A percentile compares a stretch with the other conserved stretches of the same genome.
These are phyloP conservation scores for Penicillium sp. DNA, from an alignment of 2,329 filamentous ascomycete genomes.

Conservation along the genomic window DNA sequence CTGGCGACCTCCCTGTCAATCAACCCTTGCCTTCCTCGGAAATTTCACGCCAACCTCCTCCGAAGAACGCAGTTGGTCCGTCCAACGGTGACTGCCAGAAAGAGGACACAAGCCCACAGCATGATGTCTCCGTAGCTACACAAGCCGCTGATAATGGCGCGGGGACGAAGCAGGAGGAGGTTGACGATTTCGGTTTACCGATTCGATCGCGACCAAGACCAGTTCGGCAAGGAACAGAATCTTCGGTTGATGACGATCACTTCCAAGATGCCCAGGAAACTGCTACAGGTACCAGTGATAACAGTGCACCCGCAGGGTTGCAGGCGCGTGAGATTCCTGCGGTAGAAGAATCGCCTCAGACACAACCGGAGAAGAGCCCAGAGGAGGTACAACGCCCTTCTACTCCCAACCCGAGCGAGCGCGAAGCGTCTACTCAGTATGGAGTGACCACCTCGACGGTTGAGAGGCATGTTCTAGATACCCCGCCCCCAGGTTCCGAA, in stretches of 20 bases:
- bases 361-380: neutral
- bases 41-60: constrained; percentile 17
- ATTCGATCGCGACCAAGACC: constrained; percentile 34
- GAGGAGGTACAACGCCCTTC: constrained; percentile 10
- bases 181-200: constrained; percentile 48
- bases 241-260: constrained; percentile 23
- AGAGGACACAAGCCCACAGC: constrained; percentile 21
- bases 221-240: constrained; percentile 21
- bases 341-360: neutral
- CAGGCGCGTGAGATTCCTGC: neutral
- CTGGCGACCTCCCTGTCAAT: constrained; percentile 31
- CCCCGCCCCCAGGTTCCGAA: constrained; percentile 1
- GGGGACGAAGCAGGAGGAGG: constrained; percentile 25
- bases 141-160: constrained; percentile 12
- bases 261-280: constrained; percentile 29
- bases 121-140: constrained; percentile 11
- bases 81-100: constrained; percentile 22
- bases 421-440: constrained; percentile 6
- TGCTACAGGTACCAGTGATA: neutral
- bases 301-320: constrained; percentile 1
- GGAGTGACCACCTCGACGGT: neutral
- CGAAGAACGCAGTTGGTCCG: constrained; percentile 16
- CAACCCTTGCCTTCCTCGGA: constrained; percentile 20
- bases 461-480: constrained; percentile 13
- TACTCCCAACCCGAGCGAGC: neutral